Evolutionary conservation across 495 filamentous ascomycete genomes (phyloP), one percentile per base, ranked within the genome.

Genomic region (Hyaloscypha bicolor): DNA sequence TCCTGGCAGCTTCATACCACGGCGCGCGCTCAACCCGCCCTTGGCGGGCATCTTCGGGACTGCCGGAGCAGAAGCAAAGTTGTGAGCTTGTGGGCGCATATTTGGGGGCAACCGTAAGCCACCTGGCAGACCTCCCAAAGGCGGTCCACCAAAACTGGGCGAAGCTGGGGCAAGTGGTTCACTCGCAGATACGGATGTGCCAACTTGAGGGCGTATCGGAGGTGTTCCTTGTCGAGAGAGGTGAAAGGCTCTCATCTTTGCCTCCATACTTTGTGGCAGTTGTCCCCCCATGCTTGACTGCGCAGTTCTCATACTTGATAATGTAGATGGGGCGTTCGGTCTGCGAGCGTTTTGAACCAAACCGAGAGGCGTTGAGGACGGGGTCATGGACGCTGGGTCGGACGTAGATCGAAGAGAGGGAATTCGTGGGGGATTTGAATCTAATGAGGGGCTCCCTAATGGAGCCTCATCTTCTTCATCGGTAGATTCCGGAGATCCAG

Each of bases 331-430:
- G n/a, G 81, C 77, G 45, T 78, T 76, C 48, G 88, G 86, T 71
- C 88, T 83, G 63, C 93, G 87, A 29, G 92, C 92, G 60, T 90
- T 93, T 74, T 91, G 94, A 70, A 97, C 75, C 45, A 88, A 86
- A n/a, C 91, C 94, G 33, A 96, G 76, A 62, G 91, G 91, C 60
- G 88, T 93, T 22, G 94, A 94, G 22, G 89, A 91, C 3, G 90
- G 77, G 62, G 83, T 90, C 83, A 95, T 91, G 53, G 79, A 80
- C 32, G 85, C 83, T 3, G 81, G 77, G 63, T 89, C 88, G 63
- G 83, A 84, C 29, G 85, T 76, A 8, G 85, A 81, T 65, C 84
- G 80, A 39, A 88, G 68, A 5, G 85, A 86, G 35, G 84, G 83
- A 53, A 87, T 71, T 71, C 84, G 77, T 66, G 77, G 22, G 48